Conservation (phyloP, 352 stramenopile species). For the Lagenidium sp. region DNA sequence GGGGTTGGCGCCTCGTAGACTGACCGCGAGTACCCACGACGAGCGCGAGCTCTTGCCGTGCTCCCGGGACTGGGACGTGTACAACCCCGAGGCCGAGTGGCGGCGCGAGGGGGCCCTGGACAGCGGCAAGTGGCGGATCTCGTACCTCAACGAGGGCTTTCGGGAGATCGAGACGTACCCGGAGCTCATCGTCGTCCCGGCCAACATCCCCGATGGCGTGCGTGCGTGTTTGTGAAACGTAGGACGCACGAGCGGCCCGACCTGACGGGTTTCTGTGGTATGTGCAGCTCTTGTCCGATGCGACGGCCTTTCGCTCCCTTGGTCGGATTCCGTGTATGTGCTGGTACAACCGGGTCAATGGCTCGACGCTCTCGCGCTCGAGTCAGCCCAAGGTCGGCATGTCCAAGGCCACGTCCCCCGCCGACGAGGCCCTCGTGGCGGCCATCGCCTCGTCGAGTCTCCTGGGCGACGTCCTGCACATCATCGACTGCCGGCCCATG, state of each 20-base stretch:
- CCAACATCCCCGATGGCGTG: conserved; percentile 82
- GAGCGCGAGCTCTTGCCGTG: conserved; percentile 46
- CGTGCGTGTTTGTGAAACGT: not conserved
- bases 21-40: conserved; percentile 32
- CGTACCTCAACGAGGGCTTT: conserved; percentile 63
- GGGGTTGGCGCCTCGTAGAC: no score
- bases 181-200: conserved; percentile 88
- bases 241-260: not conserved
- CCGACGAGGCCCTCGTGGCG: conserved; percentile 62
- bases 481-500: conserved; percentile 80
- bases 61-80: conserved; percentile 58
- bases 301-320: conserved; percentile 60
- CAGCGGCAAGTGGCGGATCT: conserved; percentile 54
- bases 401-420: conserved; percentile 64
- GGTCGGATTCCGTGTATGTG: conserved; percentile 61
- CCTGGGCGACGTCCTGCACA: conserved; percentile 60
- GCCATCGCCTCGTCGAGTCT: conserved; percentile 57
- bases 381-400: conserved; percentile 80
- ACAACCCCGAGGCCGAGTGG: conserved; percentile 57
- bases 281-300: conserved; percentile 56
- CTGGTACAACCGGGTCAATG: conserved; percentile 66
- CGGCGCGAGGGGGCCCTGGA: conserved; percentile 63
- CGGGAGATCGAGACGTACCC: conserved; percentile 90
- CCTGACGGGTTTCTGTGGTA: not conserved
- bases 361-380: conserved; percentile 58